Conservation (phyloP, 1,139 yeast genomes). For the Blastobotrys arbuscula region DNA sequence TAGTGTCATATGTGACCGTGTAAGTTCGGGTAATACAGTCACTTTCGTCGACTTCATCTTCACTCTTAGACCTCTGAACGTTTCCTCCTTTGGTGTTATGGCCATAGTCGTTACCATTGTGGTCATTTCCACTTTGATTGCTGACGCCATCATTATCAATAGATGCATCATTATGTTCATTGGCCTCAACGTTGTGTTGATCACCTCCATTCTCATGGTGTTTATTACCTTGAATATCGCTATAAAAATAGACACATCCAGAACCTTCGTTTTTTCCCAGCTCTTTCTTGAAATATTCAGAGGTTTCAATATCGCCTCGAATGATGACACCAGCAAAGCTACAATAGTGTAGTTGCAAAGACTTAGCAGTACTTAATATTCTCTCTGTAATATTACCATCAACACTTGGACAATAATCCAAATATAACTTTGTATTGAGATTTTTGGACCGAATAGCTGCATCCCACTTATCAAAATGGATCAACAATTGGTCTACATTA, state of each 20-base stretch:
- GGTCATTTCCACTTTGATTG: background rate
- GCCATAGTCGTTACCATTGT: background rate
- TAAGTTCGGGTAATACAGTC: background rate
- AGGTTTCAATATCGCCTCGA: background rate
- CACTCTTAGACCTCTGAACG: too few species aligned
- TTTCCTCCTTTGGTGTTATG: background rate
- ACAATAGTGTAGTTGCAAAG: background rate
- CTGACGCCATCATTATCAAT: background rate
- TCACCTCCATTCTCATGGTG: too few species aligned
- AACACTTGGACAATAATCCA: background rate
- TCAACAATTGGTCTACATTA: background rate
- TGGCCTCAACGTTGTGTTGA: too few species aligned
- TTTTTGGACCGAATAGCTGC: background rate
- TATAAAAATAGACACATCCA: background rate
- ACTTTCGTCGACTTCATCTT: background rate
- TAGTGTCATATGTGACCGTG: background rate
- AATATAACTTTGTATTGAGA: background rate
- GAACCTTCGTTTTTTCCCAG: background rate
- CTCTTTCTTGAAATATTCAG: background rate
- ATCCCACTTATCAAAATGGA: background rate
- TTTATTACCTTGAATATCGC: background rate
- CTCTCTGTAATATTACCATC: background rate
- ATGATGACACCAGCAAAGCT: background rate
- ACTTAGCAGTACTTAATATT: background rate
- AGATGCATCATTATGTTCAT: background rate